Evolutionary conservation across 768 basidiomycete genomes (phyloP).

Genomic region (Phallus indusiatus): DNA sequence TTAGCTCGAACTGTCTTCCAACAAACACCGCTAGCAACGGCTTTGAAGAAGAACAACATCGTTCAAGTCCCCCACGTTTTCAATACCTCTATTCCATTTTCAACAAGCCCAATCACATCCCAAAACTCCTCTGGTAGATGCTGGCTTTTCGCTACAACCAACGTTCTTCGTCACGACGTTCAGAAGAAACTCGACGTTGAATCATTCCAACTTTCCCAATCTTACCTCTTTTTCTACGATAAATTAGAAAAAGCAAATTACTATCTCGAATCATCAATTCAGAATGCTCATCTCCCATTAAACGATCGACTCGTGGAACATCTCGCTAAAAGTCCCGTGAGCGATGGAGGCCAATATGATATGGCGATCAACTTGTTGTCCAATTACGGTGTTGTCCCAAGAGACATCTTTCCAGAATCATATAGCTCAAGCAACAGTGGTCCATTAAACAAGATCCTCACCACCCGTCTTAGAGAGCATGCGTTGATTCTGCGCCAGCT

Average conservation of each 20-base stretch:
- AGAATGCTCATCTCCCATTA: constrained; percentile 68
- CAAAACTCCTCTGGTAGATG: constrained; percentile 87
- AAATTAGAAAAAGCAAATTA: constrained; percentile 92
- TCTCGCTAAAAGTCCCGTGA: constrained; percentile 68
- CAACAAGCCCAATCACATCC: constrained; percentile 75
- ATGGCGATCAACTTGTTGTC: constrained; percentile 69
- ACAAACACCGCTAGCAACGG: constrained; percentile 54
- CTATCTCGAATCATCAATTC: constrained; percentile 81
- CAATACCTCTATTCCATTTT: constrained; percentile 71
- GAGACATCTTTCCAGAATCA: constrained; percentile 74
- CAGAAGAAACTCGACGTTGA: constrained; percentile 79
- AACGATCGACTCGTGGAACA: constrained; percentile 77
- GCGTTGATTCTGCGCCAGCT: constrained; percentile 70
- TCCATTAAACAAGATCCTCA: constrained; percentile 70
- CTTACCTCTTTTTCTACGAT: constrained; percentile 94
- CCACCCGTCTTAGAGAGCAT: constrained; percentile 87
- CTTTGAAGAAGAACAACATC: constrained; percentile 29
- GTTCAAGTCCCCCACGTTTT: constrained; percentile 71
- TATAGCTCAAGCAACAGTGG: constrained; percentile 67
- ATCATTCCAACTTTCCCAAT: constrained; percentile 90
- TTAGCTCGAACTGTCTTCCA: constrained; percentile 71
- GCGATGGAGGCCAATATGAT: constrained; percentile 93
- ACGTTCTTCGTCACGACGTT: constrained; percentile 72
- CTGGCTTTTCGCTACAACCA: constrained; percentile 93
- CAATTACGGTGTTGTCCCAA: constrained; percentile 84